Base-by-base conservation (phyloP, 2,329 filamentous ascomycete species). In the Annulohypoxylon truncatum region DNA sequence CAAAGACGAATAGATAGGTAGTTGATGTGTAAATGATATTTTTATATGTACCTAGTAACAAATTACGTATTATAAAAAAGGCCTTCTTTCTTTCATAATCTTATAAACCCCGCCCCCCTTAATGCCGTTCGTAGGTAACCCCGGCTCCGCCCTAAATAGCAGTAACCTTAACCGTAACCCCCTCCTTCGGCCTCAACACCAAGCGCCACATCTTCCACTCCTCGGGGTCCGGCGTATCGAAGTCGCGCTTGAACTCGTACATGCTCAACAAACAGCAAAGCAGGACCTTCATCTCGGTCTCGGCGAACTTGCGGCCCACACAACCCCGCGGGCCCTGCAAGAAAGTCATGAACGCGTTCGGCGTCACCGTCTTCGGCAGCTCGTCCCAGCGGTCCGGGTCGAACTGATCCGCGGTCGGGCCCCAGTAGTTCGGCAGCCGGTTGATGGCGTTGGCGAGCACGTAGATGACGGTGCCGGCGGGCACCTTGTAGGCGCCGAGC, bases 141-240 rank as follows among this genome's bases (percentile, higher is more conserved):
- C n/a, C n/a, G 1, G 12, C n/a, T 1, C 3, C 4, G 13, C 10
- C 42, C 13, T 62, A 73, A 15, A 73, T 69, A n/a, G 71, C 71
- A 9, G 73, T 77, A 9, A 78, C 76, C 70, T 77, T 79, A 55
- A 82, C 75, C 1, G 73, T 76, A 12, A 82, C 76, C 24, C 82
- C 81, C 64, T 82, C 78, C 73, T 78, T 79, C 1, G 82, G 82
- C 57, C 81, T 73, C 70, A 83, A 67, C 13, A 83, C 81, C 46
- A 83, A 68, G 33, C 81, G 76, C 82, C 82, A 83, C 81, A 83
- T 83, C 76, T 83, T 83, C 76, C 80, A 78, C 12, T 77, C 74
- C 72, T 83, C 82, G 7, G 81, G 82, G 67, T 83, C 78, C 3
- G 75, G 73, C 5, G 78, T 74, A 26, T 66, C 70, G 29, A 71